A percentile compares a stretch with the other conserved stretches of the same genome.
phyloP scores from a whole-genome alignment of 2,329 filamentous ascomycete species.

The Neonectria magnoliae region DNA sequence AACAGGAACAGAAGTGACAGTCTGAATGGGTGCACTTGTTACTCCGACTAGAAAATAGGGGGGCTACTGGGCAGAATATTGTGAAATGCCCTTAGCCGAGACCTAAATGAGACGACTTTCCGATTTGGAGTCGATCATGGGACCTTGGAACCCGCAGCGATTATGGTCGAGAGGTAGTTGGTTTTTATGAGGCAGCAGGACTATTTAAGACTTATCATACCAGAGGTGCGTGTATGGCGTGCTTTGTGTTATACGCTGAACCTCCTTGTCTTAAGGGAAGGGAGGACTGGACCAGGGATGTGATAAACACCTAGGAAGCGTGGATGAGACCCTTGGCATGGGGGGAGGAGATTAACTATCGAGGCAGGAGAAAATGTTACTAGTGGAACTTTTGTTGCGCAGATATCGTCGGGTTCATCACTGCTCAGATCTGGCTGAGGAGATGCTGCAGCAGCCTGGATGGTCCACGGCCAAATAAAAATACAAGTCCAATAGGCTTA shows the following conservation, averaged over 20 bases:
- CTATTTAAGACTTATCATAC: constrained; percentile 25
- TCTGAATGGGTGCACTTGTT: constrained; percentile 12
- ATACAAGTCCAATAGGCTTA: background rate
- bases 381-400: background rate
- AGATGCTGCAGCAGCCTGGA: too few relatives aligned
- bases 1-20: constrained; percentile 10
- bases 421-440: background rate
- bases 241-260: background rate
- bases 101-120: constrained; percentile 16
- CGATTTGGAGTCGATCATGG: constrained; percentile 14
- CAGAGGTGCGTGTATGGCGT: background rate
- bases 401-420: background rate
- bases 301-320: background rate
- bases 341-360: background rate
- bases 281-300: background rate
- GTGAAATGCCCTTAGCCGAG: constrained; percentile 63
- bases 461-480: background rate
- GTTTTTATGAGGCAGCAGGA: constrained; percentile 22
- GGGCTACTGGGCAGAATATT: constrained; percentile 66
- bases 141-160: constrained; percentile 18
- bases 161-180: constrained; percentile 28
- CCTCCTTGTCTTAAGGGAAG: background rate
- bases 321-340: background rate
- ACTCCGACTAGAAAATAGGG: constrained; percentile 38
- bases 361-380: background rate